A percentile compares a stretch with the other conserved stretches of the same genome.
Conservation (phyloP, 805 yeast genomes). For the Myxozyma monticola region DNA sequence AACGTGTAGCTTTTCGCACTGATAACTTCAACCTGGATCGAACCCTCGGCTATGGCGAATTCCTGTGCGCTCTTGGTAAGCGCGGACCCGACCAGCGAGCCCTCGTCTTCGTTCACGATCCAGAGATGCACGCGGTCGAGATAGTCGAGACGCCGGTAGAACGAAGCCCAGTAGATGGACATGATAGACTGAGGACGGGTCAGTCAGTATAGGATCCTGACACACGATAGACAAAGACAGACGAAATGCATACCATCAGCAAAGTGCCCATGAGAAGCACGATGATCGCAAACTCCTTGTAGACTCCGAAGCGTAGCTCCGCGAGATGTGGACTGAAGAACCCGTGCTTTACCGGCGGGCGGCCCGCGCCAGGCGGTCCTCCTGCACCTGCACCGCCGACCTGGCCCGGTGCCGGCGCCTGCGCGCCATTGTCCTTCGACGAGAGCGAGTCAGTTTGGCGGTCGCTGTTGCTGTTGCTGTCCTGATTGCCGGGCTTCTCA, state of each 20-base stretch:
- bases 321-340: constrained; percentile 12
- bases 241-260: constrained; percentile 8
- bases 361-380: neutral
- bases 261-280: constrained; percentile 9
- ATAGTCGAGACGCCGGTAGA: constrained; percentile 40
- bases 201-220: neutral
- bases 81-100: constrained; percentile 41
- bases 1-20: constrained; percentile 46
- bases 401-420: neutral
- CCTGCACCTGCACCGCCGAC: neutral
- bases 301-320: constrained; percentile 3
- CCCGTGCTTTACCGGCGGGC: constrained; percentile 16
- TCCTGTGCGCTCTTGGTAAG: constrained; percentile 29
- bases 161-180: constrained; percentile 54
- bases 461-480: no score
- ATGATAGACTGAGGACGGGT: constrained; percentile 36
- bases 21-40: constrained; percentile 4
- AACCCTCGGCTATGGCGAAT: constrained; percentile 37
- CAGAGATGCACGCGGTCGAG: constrained; percentile 37
- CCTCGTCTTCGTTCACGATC: constrained; percentile 44
- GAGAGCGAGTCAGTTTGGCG: no score
- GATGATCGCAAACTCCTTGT: neutral
- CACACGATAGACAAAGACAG: neutral
- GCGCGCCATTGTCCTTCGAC: neutral
- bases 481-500: no score